A percentile compares a stretch with the other conserved stretches of the same genome.
Conservation (phyloP, 2,329 filamentous ascomycete species). For the Colletotrichum godetiae region DNA sequence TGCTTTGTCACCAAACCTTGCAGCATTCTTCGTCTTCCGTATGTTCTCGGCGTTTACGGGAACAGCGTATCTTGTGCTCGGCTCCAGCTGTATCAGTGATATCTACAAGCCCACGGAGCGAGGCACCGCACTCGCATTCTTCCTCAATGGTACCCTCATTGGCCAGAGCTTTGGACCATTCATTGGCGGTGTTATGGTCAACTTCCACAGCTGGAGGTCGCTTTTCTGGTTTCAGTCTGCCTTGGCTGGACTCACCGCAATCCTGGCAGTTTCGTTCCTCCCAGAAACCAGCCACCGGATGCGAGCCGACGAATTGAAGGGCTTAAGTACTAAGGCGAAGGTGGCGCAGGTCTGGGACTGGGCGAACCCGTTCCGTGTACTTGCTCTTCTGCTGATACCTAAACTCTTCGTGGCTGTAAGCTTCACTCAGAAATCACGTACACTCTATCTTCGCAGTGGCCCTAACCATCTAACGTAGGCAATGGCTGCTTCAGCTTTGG, state of each 20-base stretch:
- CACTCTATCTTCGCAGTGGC: not conserved
- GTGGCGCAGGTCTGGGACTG: slow-evolving; percentile 48
- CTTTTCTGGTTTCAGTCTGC: slow-evolving; percentile 79
- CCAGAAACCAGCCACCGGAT: slow-evolving; percentile 76
- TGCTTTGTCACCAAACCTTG: slow-evolving; percentile 73
- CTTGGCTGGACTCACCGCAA: slow-evolving; percentile 65
- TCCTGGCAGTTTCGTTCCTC: slow-evolving; percentile 69
- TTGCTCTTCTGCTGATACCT: slow-evolving; percentile 73
- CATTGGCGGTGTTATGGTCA: slow-evolving; percentile 78
- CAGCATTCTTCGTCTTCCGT: slow-evolving; percentile 75
- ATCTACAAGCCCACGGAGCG: slow-evolving; percentile 70
- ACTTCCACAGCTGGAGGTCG: slow-evolving; percentile 73
- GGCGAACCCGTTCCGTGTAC: slow-evolving; percentile 74
- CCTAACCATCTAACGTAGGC: not conserved
- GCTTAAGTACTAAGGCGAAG: slow-evolving; percentile 59
- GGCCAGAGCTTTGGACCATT: slow-evolving; percentile 73
- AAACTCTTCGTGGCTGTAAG: slow-evolving; percentile 71
- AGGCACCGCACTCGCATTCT: slow-evolving; percentile 75
- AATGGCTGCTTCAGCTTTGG: slow-evolving; percentile 55
- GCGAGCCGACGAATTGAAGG: slow-evolving; percentile 70
- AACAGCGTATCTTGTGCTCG: slow-evolving; percentile 75
- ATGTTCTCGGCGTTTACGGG: slow-evolving; percentile 78
- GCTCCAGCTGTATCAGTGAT: slow-evolving; percentile 70
- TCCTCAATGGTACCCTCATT: slow-evolving; percentile 73
- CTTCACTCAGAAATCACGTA: slow-evolving; percentile 37